Evolutionary conservation across 495 filamentous ascomycete species (phyloP).

Genomic region (Oidiodendron maius): DNA sequence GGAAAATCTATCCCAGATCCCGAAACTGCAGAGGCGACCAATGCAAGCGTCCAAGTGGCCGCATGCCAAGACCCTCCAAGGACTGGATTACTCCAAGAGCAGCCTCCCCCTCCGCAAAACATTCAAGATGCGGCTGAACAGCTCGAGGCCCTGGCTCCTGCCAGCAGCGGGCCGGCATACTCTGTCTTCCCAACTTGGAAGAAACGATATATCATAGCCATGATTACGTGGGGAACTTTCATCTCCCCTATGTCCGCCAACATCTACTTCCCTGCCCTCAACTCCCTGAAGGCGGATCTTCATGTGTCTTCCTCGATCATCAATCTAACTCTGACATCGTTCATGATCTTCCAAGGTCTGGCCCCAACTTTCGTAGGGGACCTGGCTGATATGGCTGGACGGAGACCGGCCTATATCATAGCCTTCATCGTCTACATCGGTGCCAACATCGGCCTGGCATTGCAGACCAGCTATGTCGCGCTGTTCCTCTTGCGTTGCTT

Average conservation of each 20-base stretch:
- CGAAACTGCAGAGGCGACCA: slow-evolving; percentile 10
- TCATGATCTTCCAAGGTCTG: slow-evolving; percentile 58
- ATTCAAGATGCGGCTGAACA: slow-evolving; percentile 12
- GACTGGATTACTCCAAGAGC: not conserved
- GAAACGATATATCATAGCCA: slow-evolving; percentile 36
- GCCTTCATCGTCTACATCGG: slow-evolving; percentile 52
- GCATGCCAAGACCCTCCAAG: not conserved
- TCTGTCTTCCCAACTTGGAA: slow-evolving; percentile 21
- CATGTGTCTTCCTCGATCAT: slow-evolving; percentile 52
- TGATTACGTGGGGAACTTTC: slow-evolving; percentile 60
- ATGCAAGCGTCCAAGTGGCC: slow-evolving; percentile 8
- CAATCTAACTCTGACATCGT: slow-evolving; percentile 63
- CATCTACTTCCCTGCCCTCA: slow-evolving; percentile 75
- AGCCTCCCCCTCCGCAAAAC: not conserved
- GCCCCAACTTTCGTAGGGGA: slow-evolving; percentile 55
- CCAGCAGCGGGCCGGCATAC: slow-evolving; percentile 17
- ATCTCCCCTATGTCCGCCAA: slow-evolving; percentile 71
- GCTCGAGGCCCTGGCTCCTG: slow-evolving; percentile 17
- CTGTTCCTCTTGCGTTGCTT: slow-evolving; percentile 56
- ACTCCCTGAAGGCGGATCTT: slow-evolving; percentile 46
- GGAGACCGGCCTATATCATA: slow-evolving; percentile 54
- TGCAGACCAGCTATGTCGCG: slow-evolving; percentile 53
- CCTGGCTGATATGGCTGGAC: slow-evolving; percentile 52
- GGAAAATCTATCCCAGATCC: slow-evolving; percentile 8
- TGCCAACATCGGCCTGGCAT: slow-evolving; percentile 58